Base-by-base conservation (phyloP, 331 rosid species). In the Ulmus americana region DNA sequence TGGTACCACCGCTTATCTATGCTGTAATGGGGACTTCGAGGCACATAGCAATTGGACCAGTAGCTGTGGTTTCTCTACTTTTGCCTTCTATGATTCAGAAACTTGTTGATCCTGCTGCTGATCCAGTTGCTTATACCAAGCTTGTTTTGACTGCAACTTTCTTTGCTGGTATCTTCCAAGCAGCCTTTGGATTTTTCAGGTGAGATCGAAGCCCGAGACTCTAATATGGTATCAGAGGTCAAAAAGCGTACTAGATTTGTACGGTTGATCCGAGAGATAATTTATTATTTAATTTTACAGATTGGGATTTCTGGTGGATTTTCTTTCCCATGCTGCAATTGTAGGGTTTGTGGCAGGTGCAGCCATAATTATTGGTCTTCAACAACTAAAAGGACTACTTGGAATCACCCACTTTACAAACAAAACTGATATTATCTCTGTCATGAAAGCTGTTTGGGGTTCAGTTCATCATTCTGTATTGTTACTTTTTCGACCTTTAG, bases 1-100 rank as follows among this genome's bases (percentile, higher is more conserved):
- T 79, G 64, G 77, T 81, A n/a, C 86, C 84, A 10, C 86, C 90
- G 15, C 61, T 81, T 12, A 62, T 81, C 8, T 76, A 79, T 65
- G 74, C 90, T 0, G 7, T 79, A 52, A 65, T 76, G 61, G 79
- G 81, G 54, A 76, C 73, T 55, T 84, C 89, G 41, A 74, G 80
- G 20, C 79, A 81, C 68, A 55, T 76, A 1, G 82, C 77, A 50
- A 79, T 84, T 1, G 90, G 86, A 58, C 77, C 81, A 4, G 81
- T 64, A n/a, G 67, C 86, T 6, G 80, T 84, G 11, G 90, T 74
- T 56, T 84, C 84, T n/a, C 54, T 81, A 59, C 77, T 81, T 28
- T 40, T 84, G 56, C 65, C 84, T 7, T 81, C 90, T 41, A 65
- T 81, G 90, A 68, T 81, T 68, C 73, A 63, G 49, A 71, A 71